Conservation (phyloP, 441 rosid genomes). For the Arabidopsis hybrid region DNA sequence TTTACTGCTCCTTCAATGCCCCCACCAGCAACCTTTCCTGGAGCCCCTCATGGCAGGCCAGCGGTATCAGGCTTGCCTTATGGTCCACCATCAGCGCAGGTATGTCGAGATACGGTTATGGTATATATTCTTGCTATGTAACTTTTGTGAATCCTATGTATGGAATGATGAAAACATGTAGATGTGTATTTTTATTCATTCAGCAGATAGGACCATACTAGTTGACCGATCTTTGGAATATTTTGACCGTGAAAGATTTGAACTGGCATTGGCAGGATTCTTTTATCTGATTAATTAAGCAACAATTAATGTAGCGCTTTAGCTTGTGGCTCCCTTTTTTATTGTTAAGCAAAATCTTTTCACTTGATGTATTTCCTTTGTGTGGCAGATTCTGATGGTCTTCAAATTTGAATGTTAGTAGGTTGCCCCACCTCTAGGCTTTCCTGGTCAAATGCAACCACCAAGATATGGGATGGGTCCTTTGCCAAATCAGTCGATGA, state of each 20-base stretch:
- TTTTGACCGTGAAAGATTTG: constrained; percentile 15
- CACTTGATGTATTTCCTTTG: constrained; percentile 41
- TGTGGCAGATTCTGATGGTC: constrained; percentile 40
- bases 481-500: constrained; percentile 58
- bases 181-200: not conserved
- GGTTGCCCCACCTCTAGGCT: constrained; percentile 52
- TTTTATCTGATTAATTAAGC: constrained; percentile 19
- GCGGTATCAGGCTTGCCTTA: constrained; percentile 57
- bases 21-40: constrained; percentile 53
- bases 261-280: not conserved
- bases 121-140: constrained; percentile 31
- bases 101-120: constrained; percentile 33
- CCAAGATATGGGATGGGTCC: constrained; percentile 62
- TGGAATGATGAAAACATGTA: constrained; percentile 16
- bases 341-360: constrained; percentile 25
- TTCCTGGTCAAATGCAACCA: constrained; percentile 55
- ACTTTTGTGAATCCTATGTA: constrained; percentile 9
- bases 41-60: constrained; percentile 53
- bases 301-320: constrained; percentile 6
- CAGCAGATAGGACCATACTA: constrained; percentile 7
- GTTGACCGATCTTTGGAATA: not conserved
- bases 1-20: constrained; percentile 51
- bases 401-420: constrained; percentile 46
- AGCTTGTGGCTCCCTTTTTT: constrained; percentile 27
- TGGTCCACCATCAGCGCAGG: constrained; percentile 65